phyloP scores from a whole-genome alignment of 345 rosid genomes.

The Pistacia integerrima region DNA sequence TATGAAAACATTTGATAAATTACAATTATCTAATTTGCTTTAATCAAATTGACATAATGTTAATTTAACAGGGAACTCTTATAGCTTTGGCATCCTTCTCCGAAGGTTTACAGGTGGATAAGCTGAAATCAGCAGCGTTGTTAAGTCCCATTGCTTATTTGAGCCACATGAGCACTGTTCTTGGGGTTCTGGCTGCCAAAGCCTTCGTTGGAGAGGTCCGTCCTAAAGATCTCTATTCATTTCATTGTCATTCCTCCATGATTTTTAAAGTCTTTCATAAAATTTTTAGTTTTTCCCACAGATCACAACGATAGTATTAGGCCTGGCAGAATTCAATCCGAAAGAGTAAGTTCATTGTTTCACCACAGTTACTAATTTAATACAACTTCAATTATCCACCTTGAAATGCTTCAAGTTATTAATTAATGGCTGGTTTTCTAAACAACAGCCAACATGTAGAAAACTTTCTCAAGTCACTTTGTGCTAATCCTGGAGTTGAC shows the following conservation, averaged over 20 bases:
- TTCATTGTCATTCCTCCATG: background rate
- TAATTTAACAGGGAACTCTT: slow-evolving; percentile 70
- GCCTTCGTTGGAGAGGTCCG: slow-evolving; percentile 79
- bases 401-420: background rate
- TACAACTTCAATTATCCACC: background rate
- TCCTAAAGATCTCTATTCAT: background rate
- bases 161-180: slow-evolving; percentile 79
- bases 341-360: slow-evolving; percentile 50
- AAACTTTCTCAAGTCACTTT: slow-evolving; percentile 46
- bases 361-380: background rate
- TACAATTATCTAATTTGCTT: background rate
- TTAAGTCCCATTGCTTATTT: slow-evolving; percentile 89
- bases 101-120: slow-evolving; percentile 62
- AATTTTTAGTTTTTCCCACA: slow-evolving; percentile 22
- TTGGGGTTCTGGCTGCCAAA: slow-evolving; percentile 65
- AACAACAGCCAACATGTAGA: slow-evolving; percentile 51
- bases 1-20: background rate
- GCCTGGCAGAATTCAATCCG: slow-evolving; percentile 82
- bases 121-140: slow-evolving; percentile 67
- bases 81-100: slow-evolving; percentile 77
- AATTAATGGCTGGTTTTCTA: background rate
- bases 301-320: slow-evolving; percentile 51
- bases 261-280: background rate
- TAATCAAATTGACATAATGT: background rate
- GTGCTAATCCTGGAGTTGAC: slow-evolving; percentile 62